Conservation (phyloP, 441 rosid species). For the Arabidopsis hybrid region DNA sequence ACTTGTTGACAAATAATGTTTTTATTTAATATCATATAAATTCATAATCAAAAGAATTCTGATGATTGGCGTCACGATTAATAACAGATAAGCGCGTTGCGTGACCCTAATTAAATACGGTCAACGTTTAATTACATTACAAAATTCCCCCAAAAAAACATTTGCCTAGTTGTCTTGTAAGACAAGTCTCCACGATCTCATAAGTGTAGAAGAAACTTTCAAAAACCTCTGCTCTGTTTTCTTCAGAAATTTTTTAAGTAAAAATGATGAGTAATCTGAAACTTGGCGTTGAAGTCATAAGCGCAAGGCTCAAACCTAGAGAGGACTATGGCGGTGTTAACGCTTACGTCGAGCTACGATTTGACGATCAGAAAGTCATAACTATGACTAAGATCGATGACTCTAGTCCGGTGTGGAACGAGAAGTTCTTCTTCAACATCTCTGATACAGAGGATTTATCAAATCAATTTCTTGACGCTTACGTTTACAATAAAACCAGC, state of each 20-base stretch:
- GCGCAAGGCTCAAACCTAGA: conserved; percentile 76
- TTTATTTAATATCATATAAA: conserved; percentile 9
- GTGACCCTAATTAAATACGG: conserved; percentile 31
- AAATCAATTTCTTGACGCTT: conserved; percentile 70
- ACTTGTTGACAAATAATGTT: conserved; percentile 28
- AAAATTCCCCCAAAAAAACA: conserved; percentile 13
- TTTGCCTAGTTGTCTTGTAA: conserved; percentile 31
- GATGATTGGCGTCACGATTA: conserved; percentile 39
- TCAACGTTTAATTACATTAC: conserved; percentile 38
- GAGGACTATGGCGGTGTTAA: conserved; percentile 66
- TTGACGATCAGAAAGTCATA: conserved; percentile 76
- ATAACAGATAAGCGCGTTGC: conserved; percentile 38
- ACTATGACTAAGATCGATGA: conserved; percentile 73
- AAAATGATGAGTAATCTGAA: conserved; percentile 68
- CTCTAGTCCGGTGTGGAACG: conserved; percentile 85
- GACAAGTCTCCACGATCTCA: conserved; percentile 47
- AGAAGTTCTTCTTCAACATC: conserved; percentile 83
- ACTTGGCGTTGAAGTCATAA: conserved; percentile 88
- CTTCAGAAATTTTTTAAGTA: not conserved
- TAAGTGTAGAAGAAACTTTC: conserved; percentile 38
- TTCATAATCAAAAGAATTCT: not conserved
- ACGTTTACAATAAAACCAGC: conserved; percentile 56
- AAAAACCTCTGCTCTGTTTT: conserved; percentile 29
- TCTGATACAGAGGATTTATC: conserved; percentile 68
- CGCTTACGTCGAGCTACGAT: conserved; percentile 84